phyloP scores from a whole-genome alignment of 2,329 filamentous ascomycete species.

The Fusarium globosum region DNA sequence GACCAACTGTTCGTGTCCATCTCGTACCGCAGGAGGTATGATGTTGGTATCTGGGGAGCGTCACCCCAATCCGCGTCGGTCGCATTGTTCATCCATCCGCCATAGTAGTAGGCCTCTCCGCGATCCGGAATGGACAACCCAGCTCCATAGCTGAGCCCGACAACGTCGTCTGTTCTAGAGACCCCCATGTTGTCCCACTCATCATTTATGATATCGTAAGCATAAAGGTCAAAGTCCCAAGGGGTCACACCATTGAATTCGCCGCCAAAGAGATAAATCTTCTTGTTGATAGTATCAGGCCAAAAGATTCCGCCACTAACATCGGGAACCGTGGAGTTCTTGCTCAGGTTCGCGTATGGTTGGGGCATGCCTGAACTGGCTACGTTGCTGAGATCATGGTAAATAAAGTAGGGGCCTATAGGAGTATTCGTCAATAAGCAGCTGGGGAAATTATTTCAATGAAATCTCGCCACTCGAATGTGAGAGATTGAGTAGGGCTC shows the following conservation, averaged over 20 bases:
- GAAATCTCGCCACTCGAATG: not conserved
- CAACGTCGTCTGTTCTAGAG: conserved; percentile 52
- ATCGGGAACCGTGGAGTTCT: conserved; percentile 66
- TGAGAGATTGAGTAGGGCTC: not conserved
- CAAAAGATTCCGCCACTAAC: conserved; percentile 62
- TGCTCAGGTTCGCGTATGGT: conserved; percentile 67
- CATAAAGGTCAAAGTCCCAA: conserved; percentile 61
- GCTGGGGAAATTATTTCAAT: not conserved
- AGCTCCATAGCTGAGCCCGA: conserved; percentile 66
- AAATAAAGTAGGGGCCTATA: conserved; percentile 55
- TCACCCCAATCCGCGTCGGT: conserved; percentile 62
- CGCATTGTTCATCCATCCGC: conserved; percentile 69
- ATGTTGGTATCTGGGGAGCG: conserved; percentile 59
- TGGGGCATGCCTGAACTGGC: conserved; percentile 60
- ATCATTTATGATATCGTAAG: conserved; percentile 67
- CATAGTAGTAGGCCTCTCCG: conserved; percentile 70
- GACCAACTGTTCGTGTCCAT: conserved; percentile 63
- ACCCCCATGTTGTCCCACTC: conserved; percentile 63
- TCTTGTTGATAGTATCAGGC: conserved; percentile 71
- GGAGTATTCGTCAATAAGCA: conserved; percentile 13
- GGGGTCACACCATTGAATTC: conserved; percentile 63
- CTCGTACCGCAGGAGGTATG: conserved; percentile 65
- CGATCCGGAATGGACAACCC: conserved; percentile 64
- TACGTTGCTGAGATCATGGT: conserved; percentile 64
- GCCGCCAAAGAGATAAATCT: conserved; percentile 72